A percentile compares a stretch with the other conserved stretches of the same genome.
Evolutionary conservation across 371 early-diverging fungal genomes (phyloP).

Genomic region (Lichtheimia ornata): DNA sequence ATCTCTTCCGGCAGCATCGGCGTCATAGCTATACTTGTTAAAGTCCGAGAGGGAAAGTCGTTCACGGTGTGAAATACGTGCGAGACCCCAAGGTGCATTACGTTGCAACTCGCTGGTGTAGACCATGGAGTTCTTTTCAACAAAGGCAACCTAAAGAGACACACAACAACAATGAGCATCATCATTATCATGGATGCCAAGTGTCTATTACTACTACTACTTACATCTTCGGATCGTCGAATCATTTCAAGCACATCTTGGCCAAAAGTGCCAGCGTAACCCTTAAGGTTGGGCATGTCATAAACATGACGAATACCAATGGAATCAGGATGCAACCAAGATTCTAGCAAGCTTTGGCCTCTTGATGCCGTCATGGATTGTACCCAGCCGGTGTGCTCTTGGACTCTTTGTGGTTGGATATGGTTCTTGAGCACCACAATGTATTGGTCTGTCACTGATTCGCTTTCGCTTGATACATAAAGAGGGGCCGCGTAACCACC

Average conservation of each 20-base stretch:
- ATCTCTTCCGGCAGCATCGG: slow-evolving; percentile 68
- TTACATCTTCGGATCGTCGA: slow-evolving; percentile 56
- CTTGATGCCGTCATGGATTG: slow-evolving; percentile 24
- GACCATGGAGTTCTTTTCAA: slow-evolving; percentile 85
- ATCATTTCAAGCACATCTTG: slow-evolving; percentile 68
- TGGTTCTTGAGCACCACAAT: slow-evolving; percentile 82
- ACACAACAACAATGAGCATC: slow-evolving; percentile 4
- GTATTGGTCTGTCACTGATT: slow-evolving; percentile 77
- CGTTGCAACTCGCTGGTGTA: slow-evolving; percentile 62
- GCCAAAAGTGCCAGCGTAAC: slow-evolving; percentile 84
- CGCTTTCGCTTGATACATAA: slow-evolving; percentile 61
- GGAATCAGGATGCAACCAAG: slow-evolving; percentile 23
- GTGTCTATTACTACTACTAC: not conserved
- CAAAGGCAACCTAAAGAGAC: slow-evolving; percentile 74
- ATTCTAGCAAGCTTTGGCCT: slow-evolving; percentile 10
- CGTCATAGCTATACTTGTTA: slow-evolving; percentile 74
- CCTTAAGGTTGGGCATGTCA: slow-evolving; percentile 70
- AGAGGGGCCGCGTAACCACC: slow-evolving; percentile 58
- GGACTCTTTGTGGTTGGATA: slow-evolving; percentile 22
- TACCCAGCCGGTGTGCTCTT: slow-evolving; percentile 39
- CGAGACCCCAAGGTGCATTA: slow-evolving; percentile 87
- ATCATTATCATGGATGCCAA: not conserved
- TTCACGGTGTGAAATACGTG: slow-evolving; percentile 80
- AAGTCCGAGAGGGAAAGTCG: slow-evolving; percentile 58
- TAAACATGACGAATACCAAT: slow-evolving; percentile 76